Percentiles rank a stretch among this genome's conserved stretches.
Evolutionary conservation across 73 alveolate species (phyloP).

Genomic region (Symbiodinium pilosum): DNA sequence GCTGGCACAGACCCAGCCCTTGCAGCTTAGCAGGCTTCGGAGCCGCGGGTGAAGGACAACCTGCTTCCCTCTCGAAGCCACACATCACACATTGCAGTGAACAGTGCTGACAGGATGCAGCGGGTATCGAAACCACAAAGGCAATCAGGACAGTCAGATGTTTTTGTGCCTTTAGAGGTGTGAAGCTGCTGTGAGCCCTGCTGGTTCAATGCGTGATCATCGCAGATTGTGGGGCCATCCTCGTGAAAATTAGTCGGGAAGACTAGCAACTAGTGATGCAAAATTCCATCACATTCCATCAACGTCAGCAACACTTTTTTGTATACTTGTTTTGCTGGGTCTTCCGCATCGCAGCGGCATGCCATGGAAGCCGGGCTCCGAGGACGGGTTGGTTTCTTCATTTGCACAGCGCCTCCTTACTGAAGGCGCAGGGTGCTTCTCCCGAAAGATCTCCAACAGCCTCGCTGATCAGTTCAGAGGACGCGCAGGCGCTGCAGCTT

Average conservation of each 20-base stretch:
- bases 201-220: too few species aligned
- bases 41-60: constrained; percentile 70
- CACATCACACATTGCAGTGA: background rate
- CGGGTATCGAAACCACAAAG: constrained; percentile 25
- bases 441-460: constrained; percentile 47
- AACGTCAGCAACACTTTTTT: too few species aligned
- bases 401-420: too few species aligned
- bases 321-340: too few species aligned
- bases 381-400: too few species aligned
- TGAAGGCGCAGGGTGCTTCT: background rate
- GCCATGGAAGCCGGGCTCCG: background rate
- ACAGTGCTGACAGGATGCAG: constrained; percentile 8
- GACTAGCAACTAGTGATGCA: too few species aligned
- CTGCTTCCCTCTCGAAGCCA: background rate
- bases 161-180: too few species aligned
- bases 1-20: background rate
- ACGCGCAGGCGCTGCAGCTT: constrained; percentile 30
- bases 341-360: constrained; percentile 38
- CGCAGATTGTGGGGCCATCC: too few species aligned
- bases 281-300: too few species aligned
- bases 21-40: constrained; percentile 51
- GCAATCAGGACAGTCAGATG: constrained; percentile 82
- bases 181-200: too few species aligned
- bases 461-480: constrained; percentile 63
- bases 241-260: too few species aligned